Evolutionary conservation across 345 rosid genomes (phyloP).

Genomic region (Crucihimalaya himalaica): DNA sequence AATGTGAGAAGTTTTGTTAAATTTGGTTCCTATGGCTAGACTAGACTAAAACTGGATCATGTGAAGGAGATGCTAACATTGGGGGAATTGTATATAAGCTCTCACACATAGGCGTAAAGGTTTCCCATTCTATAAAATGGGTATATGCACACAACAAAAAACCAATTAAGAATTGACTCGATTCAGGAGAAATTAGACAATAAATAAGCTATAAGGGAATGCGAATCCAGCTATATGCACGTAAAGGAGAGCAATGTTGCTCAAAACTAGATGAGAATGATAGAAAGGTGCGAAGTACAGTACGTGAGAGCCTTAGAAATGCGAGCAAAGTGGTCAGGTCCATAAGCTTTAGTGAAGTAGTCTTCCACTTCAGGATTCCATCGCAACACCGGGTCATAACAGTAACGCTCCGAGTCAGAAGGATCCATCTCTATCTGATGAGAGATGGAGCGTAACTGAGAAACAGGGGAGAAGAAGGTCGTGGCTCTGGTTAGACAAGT

Average conservation of each 20-base stretch:
- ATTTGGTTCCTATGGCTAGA: background rate
- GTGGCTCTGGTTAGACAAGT: conserved; percentile 21
- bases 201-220: background rate
- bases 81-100: background rate
- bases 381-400: conserved; percentile 64
- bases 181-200: background rate
- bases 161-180: background rate
- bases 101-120: background rate
- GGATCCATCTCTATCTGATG: conserved; percentile 52
- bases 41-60: background rate
- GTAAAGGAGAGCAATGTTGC: background rate
- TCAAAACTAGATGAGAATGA: background rate
- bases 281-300: background rate
- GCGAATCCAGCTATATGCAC: background rate
- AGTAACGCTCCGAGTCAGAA: conserved; percentile 65
- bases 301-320: conserved; percentile 86
- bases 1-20: background rate
- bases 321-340: conserved; percentile 66
- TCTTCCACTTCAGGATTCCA: conserved; percentile 89
- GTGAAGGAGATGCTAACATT: background rate
- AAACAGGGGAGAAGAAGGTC: conserved; percentile 38
- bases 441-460: conserved; percentile 6
- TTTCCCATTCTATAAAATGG: background rate
- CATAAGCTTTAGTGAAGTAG: conserved; percentile 82
- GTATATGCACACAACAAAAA: background rate